These are phyloP conservation scores for Amaranthus tricolor DNA, from an alignment of 179 eudicot species.

Conservation along the genomic window DNA sequence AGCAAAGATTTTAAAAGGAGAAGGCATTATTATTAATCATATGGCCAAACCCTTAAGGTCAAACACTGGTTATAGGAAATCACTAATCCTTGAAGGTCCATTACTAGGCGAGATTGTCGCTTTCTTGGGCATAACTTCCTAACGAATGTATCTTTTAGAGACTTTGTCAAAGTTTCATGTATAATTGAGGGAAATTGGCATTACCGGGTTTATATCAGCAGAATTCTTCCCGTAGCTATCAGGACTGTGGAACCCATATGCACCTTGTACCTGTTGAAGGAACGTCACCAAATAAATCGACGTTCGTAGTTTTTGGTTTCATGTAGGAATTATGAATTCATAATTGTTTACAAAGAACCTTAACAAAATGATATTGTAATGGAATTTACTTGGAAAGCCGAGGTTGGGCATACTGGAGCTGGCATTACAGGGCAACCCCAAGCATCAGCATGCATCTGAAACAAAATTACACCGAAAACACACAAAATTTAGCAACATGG, in stretches of 20 bases:
- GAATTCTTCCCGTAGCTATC: conserved; percentile 32
- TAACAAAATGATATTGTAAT: neutral
- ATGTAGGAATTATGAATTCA: neutral
- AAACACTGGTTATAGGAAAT: neutral
- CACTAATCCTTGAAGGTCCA: neutral
- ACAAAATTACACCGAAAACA: neutral
- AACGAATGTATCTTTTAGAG: neutral
- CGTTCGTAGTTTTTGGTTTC: too few relatives aligned
- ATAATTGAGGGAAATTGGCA: conserved; percentile 2
- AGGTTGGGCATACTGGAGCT: conserved; percentile 31
- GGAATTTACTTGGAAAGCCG: conserved; percentile 43
- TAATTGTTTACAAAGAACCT: neutral
- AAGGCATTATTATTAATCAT: conserved; percentile 3
- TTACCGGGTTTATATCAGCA: conserved; percentile 61
- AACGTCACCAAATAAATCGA: neutral
- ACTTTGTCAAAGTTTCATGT: neutral
- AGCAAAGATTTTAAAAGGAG: conserved; percentile 10
- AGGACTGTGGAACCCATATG: conserved; percentile 31
- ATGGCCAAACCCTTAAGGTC: neutral
- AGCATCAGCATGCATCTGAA: conserved; percentile 79
- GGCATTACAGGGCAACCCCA: conserved; percentile 84
- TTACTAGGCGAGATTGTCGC: neutral
- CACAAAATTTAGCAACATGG: neutral
- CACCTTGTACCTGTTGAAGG: conserved; percentile 39
- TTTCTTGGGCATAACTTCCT: neutral